Conservation (phyloP, 345 rosid species). For the Sonneratia caseolaris region DNA sequence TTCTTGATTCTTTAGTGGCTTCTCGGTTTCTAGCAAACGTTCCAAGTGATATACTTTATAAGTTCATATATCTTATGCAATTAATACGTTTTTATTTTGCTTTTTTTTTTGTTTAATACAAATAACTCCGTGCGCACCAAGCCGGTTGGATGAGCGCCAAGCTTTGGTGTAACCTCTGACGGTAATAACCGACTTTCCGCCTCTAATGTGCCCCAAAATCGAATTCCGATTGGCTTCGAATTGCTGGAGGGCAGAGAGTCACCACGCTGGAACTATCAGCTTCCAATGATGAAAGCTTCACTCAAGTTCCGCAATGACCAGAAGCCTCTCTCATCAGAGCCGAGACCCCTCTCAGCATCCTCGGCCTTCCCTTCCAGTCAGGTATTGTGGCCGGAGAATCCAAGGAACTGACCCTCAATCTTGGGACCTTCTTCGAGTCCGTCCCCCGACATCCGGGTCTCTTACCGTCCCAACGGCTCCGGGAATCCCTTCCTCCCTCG, state of each 20-base stretch:
- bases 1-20: too few species aligned
- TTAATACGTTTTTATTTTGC: too few species aligned
- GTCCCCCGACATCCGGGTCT: constrained; percentile 60
- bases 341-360: constrained; percentile 64
- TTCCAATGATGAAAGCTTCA: constrained; percentile 63
- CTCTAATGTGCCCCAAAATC: too few species aligned
- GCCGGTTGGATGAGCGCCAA: too few species aligned
- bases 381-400: constrained; percentile 87
- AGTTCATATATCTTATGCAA: too few species aligned
- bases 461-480: constrained; percentile 84
- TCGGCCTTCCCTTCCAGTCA: constrained; percentile 83
- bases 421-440: constrained; percentile 63
- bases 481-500: constrained; percentile 74
- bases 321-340: constrained; percentile 75
- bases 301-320: constrained; percentile 85
- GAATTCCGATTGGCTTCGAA: neutral
- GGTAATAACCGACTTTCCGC: too few species aligned
- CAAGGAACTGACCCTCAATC: constrained; percentile 67
- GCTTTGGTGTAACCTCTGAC: too few species aligned
- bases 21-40: too few species aligned
- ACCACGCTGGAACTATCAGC: too few species aligned
- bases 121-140: too few species aligned
- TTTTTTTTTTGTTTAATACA: too few species aligned
- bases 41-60: too few species aligned
- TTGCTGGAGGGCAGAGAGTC: neutral